Conservation (phyloP, 257 asterid genomes). For the Salvia hispanica region DNA sequence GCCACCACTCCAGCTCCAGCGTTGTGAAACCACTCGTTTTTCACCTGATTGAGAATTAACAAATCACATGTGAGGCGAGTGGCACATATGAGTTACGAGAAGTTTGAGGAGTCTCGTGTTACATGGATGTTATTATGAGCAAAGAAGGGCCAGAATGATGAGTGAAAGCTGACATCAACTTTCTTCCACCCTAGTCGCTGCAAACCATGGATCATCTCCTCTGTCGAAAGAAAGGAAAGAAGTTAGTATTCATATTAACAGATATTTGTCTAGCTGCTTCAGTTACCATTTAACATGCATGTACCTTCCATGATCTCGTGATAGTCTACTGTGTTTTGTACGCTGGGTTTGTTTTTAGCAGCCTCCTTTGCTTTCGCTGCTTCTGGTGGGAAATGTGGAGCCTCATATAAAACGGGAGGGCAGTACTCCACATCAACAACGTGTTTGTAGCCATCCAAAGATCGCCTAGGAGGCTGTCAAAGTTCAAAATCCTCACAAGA, state of each 20-base stretch:
- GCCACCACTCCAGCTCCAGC: constrained; percentile 92
- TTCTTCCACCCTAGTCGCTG: constrained; percentile 85
- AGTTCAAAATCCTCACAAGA: constrained; percentile 23
- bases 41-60: constrained; percentile 53
- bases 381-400: constrained; percentile 81
- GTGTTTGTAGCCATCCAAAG: constrained; percentile 90
- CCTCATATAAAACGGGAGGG: constrained; percentile 65
- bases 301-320: constrained; percentile 92
- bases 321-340: constrained; percentile 59
- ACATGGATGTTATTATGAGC: constrained; percentile 96
- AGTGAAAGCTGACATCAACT: constrained; percentile 90
- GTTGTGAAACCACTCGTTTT: constrained; percentile 82
- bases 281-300: not conserved
- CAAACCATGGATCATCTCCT: constrained; percentile 85
- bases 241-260: constrained; percentile 1
- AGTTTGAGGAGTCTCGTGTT: constrained; percentile 17
- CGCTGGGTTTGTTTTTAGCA: constrained; percentile 73
- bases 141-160: constrained; percentile 89
- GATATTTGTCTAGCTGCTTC: constrained; percentile 8
- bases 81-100: not conserved
- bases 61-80: not conserved
- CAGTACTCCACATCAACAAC: constrained; percentile 81
- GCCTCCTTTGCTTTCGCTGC: constrained; percentile 95
- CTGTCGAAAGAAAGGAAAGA: constrained; percentile 37
- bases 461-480: constrained; percentile 64